Conservation (phyloP, 2,329 filamentous ascomycete genomes). For the Dendrostoma leiphaemia region DNA sequence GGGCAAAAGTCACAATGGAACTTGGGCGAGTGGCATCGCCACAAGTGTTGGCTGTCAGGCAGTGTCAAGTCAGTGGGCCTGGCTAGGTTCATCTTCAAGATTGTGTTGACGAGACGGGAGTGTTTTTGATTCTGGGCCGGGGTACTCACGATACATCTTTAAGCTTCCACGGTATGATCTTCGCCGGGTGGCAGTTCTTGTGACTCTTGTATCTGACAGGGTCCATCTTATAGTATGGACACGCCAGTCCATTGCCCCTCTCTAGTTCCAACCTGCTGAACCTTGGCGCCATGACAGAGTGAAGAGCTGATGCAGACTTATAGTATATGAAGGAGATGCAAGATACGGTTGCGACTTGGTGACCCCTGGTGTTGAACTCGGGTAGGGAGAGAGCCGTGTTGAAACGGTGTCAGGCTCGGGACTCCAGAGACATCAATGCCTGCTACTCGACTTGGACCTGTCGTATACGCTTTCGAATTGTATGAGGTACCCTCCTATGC, state of each 20-base stretch:
- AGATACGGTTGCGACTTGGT: neutral
- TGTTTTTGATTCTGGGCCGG: too few relatives aligned
- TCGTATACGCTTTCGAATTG: slow-evolving; percentile 1
- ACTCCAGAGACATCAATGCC: neutral
- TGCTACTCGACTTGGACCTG: neutral
- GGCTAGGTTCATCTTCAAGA: too few relatives aligned
- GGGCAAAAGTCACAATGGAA: neutral
- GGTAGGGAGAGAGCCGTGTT: neutral
- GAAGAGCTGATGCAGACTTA: neutral
- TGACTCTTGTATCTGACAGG: neutral
- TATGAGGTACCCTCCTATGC: neutral
- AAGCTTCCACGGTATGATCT: neutral
- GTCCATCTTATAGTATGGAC: neutral
- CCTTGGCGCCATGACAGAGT: neutral
- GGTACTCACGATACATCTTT: neutral
- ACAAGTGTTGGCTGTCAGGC: neutral
- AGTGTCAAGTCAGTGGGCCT: neutral
- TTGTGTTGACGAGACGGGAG: neutral
- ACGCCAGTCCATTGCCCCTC: neutral
- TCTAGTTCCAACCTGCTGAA: neutral
- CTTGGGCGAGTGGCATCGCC: neutral
- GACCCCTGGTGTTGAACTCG: neutral
- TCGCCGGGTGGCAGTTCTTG: neutral
- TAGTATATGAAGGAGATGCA: neutral
- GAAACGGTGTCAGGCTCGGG: neutral